Percentiles rank a stretch among this genome's conserved stretches.
phyloP scores from a whole-genome alignment of 139 green algal genomes.

The Monoraphidium neglectum region DNA sequence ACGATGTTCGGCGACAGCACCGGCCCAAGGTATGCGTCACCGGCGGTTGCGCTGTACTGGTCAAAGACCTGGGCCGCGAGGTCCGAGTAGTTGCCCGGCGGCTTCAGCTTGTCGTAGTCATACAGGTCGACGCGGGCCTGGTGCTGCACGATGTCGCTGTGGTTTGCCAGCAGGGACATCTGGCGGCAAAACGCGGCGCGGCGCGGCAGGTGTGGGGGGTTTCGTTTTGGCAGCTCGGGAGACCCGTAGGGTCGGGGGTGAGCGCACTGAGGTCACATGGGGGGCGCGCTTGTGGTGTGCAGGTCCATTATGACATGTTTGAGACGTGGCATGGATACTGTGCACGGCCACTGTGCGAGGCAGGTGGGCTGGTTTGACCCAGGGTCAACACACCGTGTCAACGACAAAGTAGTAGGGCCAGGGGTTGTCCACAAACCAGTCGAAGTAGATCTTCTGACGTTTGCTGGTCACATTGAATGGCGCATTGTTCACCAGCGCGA shows the following conservation, averaged over 20 bases:
- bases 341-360: too few relatives aligned
- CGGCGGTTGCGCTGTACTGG: background rate
- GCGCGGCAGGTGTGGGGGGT: too few relatives aligned
- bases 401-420: slow-evolving; percentile 24
- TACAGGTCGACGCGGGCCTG: slow-evolving; percentile 18
- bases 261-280: too few relatives aligned
- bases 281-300: too few relatives aligned
- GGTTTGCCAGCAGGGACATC: slow-evolving; percentile 32
- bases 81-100: slow-evolving; percentile 16
- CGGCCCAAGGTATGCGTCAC: slow-evolving; percentile 4
- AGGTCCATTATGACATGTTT: too few relatives aligned
- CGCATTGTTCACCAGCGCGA: slow-evolving; percentile 18
- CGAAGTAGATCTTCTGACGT: slow-evolving; percentile 23
- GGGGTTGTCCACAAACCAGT: slow-evolving; percentile 34
- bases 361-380: too few relatives aligned
- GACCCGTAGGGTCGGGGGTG: too few relatives aligned
- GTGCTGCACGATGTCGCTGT: slow-evolving; percentile 17
- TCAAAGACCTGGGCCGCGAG: slow-evolving; percentile 24
- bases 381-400: too few relatives aligned
- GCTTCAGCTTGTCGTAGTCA: slow-evolving; percentile 23
- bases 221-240: too few relatives aligned
- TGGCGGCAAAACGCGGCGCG: too few relatives aligned
- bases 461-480: slow-evolving; percentile 19
- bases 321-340: too few relatives aligned
- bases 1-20: slow-evolving; percentile 11